These are phyloP conservation scores for Alliaria petiolata DNA, from an alignment of 345 rosid species.

Conservation along the genomic window DNA sequence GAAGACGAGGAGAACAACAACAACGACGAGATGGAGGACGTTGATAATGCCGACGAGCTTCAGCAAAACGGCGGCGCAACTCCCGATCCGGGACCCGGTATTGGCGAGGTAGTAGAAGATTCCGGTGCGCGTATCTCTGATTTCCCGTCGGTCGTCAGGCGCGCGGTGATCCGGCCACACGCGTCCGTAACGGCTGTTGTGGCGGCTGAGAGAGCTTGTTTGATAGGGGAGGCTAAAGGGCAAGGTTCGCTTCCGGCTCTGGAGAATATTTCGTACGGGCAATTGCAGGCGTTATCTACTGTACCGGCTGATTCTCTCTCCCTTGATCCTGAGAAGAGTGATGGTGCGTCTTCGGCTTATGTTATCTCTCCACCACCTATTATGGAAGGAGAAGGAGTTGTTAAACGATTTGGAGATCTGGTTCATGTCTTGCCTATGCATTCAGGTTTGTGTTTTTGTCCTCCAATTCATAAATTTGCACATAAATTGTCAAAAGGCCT, in stretches of 20 bases:
- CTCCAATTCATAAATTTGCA: neutral
- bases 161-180: slow-evolving; percentile 71
- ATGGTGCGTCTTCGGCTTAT: slow-evolving; percentile 42
- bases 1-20: slow-evolving; percentile 43
- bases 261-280: slow-evolving; percentile 65
- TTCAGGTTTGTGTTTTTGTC: slow-evolving; percentile 53
- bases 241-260: slow-evolving; percentile 40
- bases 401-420: slow-evolving; percentile 65
- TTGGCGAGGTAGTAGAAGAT: slow-evolving; percentile 51
- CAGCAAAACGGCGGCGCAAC: slow-evolving; percentile 27
- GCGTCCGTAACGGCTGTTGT: slow-evolving; percentile 55
- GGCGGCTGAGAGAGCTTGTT: slow-evolving; percentile 61
- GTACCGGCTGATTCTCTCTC: slow-evolving; percentile 54
- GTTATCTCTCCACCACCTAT: slow-evolving; percentile 70
- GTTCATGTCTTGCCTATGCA: slow-evolving; percentile 89
- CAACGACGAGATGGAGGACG: slow-evolving; percentile 45
- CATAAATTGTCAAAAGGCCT: neutral
- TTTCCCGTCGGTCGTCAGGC: slow-evolving; percentile 63
- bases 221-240: slow-evolving; percentile 46
- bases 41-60: slow-evolving; percentile 38
- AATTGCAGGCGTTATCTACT: slow-evolving; percentile 74
- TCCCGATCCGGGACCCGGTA: slow-evolving; percentile 49
- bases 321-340: slow-evolving; percentile 53
- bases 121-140: slow-evolving; percentile 63
- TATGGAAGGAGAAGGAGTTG: slow-evolving; percentile 87